Evolutionary conservation across 192 early-diverging fungal species (phyloP).

Genomic region (Coemansia sp.): DNA sequence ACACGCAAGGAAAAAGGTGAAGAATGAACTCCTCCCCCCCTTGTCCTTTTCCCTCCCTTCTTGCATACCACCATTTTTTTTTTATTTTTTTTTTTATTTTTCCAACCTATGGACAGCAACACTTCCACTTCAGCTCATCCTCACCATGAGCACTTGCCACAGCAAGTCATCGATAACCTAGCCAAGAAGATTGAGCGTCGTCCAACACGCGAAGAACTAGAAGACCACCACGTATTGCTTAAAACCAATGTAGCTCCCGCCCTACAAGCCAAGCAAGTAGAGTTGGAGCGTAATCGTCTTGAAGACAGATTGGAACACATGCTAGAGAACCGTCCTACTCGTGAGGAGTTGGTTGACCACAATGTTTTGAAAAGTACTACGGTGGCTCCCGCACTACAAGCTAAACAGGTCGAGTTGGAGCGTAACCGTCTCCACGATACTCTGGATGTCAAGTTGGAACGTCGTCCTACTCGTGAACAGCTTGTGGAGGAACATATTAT

Average conservation of each 20-base stretch:
- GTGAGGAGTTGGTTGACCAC: conserved; percentile 58
- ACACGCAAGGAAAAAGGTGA: not conserved
- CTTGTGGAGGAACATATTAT: conserved; percentile 63
- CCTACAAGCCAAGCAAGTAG: conserved; percentile 33
- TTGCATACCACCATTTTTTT: not conserved
- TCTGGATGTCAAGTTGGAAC: conserved; percentile 61
- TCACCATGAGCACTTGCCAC: conserved; percentile 44
- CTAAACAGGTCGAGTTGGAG: conserved; percentile 32
- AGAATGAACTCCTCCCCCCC: not conserved
- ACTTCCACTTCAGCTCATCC: conserved; percentile 50
- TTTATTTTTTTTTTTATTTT: not conserved
- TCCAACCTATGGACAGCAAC: conserved; percentile 6
- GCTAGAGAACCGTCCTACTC: conserved; percentile 61
- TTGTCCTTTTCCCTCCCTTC: not conserved
- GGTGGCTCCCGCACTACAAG: conserved; percentile 44
- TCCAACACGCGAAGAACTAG: conserved; percentile 57
- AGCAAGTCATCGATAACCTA: conserved; percentile 54
- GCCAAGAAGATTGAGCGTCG: conserved; percentile 59
- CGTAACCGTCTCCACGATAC: conserved; percentile 51
- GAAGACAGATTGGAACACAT: conserved; percentile 60
- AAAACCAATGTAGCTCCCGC: conserved; percentile 41
- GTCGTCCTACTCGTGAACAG: conserved; percentile 56
- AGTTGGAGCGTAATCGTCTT: conserved; percentile 40
- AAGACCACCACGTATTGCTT: conserved; percentile 63
- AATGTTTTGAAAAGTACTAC: conserved; percentile 60